Conservation (phyloP, 441 rosid genomes). For the Adansonia grandidieri region DNA sequence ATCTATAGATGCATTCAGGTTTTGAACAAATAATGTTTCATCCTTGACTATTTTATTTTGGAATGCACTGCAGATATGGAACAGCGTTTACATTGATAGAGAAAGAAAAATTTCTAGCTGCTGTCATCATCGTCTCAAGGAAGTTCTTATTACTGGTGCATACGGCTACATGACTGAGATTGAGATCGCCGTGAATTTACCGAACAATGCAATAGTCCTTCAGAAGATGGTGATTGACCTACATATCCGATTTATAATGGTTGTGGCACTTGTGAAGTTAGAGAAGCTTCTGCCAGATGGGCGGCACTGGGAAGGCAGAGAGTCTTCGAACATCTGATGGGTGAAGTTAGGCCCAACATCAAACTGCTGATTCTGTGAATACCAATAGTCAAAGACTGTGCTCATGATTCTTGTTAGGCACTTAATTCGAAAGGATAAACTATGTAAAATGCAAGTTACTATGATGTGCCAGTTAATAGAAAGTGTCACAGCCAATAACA, state of each 20-base stretch:
- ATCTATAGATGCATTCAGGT: too few relatives aligned
- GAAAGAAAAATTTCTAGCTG: background rate
- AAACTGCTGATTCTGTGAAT: background rate
- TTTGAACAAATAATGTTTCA: too few relatives aligned
- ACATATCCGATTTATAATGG: background rate
- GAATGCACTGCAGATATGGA: background rate
- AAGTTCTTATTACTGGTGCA: background rate
- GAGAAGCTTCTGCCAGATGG: too few relatives aligned
- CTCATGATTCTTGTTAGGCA: background rate
- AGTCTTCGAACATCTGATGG: background rate
- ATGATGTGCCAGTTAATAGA: background rate
- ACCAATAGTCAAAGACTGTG: background rate
- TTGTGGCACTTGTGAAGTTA: background rate
- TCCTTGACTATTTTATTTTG: background rate
- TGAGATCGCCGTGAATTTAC: background rate
- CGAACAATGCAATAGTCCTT: background rate
- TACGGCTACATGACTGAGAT: background rate
- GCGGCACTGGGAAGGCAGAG: background rate
- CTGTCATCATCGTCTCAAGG: background rate
- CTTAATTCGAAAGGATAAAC: background rate
- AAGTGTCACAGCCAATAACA: background rate
- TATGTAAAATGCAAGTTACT: background rate
- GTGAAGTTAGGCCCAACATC: background rate
- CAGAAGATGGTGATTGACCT: background rate
- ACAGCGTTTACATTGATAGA: background rate